These are phyloP conservation scores for Samsoniella hepiali DNA, from an alignment of 2,329 filamentous ascomycete genomes.

Conservation along the genomic window DNA sequence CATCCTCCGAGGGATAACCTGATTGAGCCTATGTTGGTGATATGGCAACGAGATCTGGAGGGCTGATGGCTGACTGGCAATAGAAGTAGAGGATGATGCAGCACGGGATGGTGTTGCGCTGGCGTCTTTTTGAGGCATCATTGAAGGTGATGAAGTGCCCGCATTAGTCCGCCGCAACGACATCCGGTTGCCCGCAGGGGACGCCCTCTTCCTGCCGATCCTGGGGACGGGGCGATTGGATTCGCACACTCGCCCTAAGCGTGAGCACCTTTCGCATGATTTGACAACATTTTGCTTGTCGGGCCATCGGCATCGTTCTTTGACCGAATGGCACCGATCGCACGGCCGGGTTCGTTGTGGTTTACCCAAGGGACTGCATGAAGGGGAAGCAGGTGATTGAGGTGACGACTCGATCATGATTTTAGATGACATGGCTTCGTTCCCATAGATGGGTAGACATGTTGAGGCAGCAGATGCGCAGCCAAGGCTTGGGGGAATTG, in stretches of 20 bases:
- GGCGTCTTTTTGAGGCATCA: not conserved
- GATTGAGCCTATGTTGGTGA: not conserved
- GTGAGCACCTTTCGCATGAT: conserved; percentile 15
- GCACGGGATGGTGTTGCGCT: not conserved
- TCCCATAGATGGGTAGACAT: not conserved
- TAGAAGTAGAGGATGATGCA: not conserved
- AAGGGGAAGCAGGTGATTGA: not conserved
- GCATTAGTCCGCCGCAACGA: not conserved
- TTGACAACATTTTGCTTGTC: not conserved
- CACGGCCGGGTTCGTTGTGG: not conserved
- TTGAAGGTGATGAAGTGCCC: not conserved
- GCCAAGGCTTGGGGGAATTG: not conserved
- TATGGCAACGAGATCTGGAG: not conserved
- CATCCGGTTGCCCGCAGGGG: conserved; percentile 5
- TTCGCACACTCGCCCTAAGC: not conserved
- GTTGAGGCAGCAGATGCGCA: not conserved
- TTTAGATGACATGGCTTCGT: not conserved
- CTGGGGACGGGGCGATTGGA: conserved; percentile 5
- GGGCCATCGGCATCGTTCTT: conserved; percentile 17
- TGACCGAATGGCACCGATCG: conserved; percentile 18
- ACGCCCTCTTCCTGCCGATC: not conserved
- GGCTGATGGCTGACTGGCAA: not conserved
- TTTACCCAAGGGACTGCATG: not conserved
- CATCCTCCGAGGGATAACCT: not conserved
- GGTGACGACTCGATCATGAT: not conserved